Conservation (phyloP, 148 eudicot species). For the Vaccinium darrowii region DNA sequence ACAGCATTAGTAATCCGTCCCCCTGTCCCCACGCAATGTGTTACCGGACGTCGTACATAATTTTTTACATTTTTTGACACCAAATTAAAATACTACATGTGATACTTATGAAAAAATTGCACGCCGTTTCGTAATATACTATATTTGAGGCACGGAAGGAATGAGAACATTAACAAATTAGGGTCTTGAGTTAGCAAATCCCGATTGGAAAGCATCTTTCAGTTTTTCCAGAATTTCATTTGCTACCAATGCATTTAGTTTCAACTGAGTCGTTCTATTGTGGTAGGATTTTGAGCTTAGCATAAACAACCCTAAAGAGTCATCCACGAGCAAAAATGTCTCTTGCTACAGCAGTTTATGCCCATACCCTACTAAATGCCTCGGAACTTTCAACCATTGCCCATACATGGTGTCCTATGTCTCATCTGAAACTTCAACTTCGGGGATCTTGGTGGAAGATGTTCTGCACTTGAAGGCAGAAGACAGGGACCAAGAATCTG, state of each 20-base stretch:
- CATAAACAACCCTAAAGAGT: slow-evolving; percentile 67
- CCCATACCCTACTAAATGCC: slow-evolving; percentile 5
- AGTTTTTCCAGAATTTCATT: neutral
- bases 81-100: too few species aligned
- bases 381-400: slow-evolving; percentile 44
- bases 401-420: slow-evolving; percentile 85
- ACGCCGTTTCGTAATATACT: too few species aligned
- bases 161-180: neutral
- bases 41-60: neutral
- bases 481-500: slow-evolving; percentile 10
- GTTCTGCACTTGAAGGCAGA: slow-evolving; percentile 16
- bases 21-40: neutral
- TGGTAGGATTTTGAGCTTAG: slow-evolving; percentile 85
- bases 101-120: too few species aligned
- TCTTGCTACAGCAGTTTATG: slow-evolving; percentile 37
- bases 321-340: slow-evolving; percentile 81
- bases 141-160: too few species aligned
- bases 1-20: neutral
- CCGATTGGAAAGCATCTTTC: neutral
- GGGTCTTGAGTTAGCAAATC: neutral
- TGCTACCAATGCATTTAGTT: neutral
- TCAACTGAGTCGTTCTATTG: neutral
- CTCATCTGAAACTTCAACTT: slow-evolving; percentile 89
- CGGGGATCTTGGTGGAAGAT: slow-evolving; percentile 57
- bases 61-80: too few species aligned